Conservation (phyloP, 805 yeast genomes). For the Blastobotrys peoriensis region DNA sequence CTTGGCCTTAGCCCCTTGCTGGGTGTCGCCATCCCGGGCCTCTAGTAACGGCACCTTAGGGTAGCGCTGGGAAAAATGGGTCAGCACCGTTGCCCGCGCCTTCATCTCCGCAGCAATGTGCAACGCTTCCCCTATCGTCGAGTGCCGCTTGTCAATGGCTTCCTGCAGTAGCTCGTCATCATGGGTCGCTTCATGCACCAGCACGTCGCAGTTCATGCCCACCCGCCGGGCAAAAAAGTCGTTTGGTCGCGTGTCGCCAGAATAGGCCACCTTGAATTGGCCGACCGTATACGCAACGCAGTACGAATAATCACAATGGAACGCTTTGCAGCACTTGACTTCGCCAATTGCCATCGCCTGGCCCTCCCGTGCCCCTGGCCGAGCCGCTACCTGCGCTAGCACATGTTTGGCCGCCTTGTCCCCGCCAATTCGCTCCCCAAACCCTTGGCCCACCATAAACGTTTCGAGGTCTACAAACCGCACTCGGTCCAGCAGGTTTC, state of each 20-base stretch:
- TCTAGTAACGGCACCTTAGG: constrained; percentile 43
- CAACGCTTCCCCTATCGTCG: constrained; percentile 85
- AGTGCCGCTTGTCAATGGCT: constrained; percentile 76
- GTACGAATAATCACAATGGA: constrained; percentile 81
- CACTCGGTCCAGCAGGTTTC: constrained; percentile 36
- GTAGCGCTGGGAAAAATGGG: constrained; percentile 92
- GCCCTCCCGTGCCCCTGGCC: no score
- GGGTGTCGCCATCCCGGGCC: not conserved
- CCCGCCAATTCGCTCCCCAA: constrained; percentile 2
- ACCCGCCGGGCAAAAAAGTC: constrained; percentile 50
- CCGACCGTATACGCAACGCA: constrained; percentile 37
- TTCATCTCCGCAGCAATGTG: constrained; percentile 63
- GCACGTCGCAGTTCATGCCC: constrained; percentile 61
- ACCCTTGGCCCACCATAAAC: constrained; percentile 37
- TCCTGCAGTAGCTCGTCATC: constrained; percentile 73
- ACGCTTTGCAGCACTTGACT: constrained; percentile 64
- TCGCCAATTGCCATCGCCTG: constrained; percentile 4
- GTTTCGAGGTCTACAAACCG: constrained; percentile 56
- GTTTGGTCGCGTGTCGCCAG: constrained; percentile 94
- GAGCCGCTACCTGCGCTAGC: no score
- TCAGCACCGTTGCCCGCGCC: constrained; percentile 63
- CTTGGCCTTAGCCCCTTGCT: constrained; percentile 8
- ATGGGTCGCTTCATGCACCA: constrained; percentile 91
- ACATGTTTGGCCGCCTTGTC: not conserved
- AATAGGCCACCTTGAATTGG: constrained; percentile 68